These are phyloP conservation scores for Starmerella cellae DNA, from an alignment of 805 yeast genomes.

Conservation along the genomic window DNA sequence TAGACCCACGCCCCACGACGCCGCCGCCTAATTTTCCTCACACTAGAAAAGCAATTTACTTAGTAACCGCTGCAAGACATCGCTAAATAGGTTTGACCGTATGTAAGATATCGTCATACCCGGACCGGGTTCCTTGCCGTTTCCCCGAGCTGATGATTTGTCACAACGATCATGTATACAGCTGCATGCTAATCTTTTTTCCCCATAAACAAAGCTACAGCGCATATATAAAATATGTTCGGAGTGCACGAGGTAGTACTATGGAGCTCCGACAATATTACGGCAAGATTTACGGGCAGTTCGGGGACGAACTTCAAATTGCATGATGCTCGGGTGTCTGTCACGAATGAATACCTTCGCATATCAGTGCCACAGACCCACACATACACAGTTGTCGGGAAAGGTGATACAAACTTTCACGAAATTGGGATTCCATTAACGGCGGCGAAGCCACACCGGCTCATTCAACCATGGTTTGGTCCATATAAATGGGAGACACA, in stretches of 20 bases:
- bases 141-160: no score
- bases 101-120: no score
- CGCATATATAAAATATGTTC: no score
- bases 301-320: constrained; percentile 8
- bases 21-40: no score
- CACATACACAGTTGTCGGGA: constrained; percentile 21
- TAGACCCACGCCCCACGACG: no score
- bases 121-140: no score
- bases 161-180: no score
- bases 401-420: constrained; percentile 24
- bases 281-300: constrained; percentile 3
- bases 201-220: no score
- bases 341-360: constrained; percentile 20
- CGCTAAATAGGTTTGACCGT: no score
- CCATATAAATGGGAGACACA: constrained; percentile 26
- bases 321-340: constrained; percentile 5
- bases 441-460: constrained; percentile 12
- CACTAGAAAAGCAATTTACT: no score
- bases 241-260: constrained; percentile 7
- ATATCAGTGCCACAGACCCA: constrained; percentile 6
- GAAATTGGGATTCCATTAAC: constrained; percentile 19
- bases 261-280: constrained; percentile 6
- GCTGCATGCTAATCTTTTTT: no score
- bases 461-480: constrained; percentile 30
- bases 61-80: no score